Percentiles rank a stretch among this genome's conserved stretches.
These are phyloP conservation scores for Ganoderma leucocontextum DNA, from an alignment of 1,284 basidiomycete genomes.

Conservation along the genomic window DNA sequence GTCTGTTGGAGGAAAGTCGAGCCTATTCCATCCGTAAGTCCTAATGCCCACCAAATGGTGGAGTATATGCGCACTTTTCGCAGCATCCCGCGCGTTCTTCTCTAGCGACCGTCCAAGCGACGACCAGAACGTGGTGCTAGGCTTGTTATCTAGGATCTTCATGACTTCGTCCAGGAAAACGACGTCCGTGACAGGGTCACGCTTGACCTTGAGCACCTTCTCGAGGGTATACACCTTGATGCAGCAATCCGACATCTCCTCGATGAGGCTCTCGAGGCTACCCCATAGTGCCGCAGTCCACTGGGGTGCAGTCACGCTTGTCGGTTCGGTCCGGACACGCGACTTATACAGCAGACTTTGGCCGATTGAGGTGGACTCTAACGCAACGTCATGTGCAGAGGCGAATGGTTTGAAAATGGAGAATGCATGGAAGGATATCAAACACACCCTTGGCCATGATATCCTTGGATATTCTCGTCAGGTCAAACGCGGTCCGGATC, in stretches of 20 bases:
- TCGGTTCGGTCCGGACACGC: conserved; percentile 86
- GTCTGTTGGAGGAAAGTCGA: conserved; percentile 90
- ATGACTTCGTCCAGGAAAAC: conserved; percentile 92
- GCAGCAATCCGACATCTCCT: conserved; percentile 91
- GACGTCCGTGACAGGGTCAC: conserved; percentile 77
- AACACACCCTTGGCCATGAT: conserved; percentile 75
- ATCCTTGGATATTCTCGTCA: conserved; percentile 86
- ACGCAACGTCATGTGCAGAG: neutral
- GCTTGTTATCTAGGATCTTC: conserved; percentile 90
- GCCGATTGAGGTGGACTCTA: conserved; percentile 53
- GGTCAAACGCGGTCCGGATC: conserved; percentile 86
- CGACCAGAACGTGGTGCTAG: conserved; percentile 92
- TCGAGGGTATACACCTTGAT: conserved; percentile 96
- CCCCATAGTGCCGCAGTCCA: conserved; percentile 87
- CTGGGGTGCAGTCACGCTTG: conserved; percentile 81
- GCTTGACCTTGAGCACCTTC: conserved; percentile 91
- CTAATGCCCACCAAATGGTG: neutral
- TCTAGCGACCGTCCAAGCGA: conserved; percentile 84
- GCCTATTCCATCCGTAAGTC: conserved; percentile 48
- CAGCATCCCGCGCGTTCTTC: conserved; percentile 78
- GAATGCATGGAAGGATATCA: conserved; percentile 8
- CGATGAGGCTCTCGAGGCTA: conserved; percentile 83
- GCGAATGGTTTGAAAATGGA: neutral
- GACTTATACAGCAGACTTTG: conserved; percentile 72
- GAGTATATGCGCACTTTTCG: conserved; percentile 62